phyloP scores from a whole-genome alignment of 208 protist genomes.

The Crithidia bombi region DNA sequence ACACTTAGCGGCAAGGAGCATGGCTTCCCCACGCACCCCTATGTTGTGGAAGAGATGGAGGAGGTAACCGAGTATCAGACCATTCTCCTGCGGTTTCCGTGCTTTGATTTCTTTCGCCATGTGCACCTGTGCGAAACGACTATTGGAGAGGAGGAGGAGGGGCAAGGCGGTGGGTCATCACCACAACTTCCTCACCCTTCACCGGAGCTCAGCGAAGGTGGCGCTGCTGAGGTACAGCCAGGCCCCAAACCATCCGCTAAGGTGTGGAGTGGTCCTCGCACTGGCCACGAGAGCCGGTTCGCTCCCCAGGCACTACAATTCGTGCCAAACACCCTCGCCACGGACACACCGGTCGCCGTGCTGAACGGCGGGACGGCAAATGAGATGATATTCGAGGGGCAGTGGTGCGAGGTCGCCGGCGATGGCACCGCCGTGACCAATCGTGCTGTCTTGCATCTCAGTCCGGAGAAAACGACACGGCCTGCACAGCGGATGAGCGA shows the following conservation, averaged over 20 bases:
- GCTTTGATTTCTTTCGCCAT: conserved; percentile 80
- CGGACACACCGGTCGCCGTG: conserved; percentile 52
- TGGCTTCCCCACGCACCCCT: conserved; percentile 11
- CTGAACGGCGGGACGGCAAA: conserved; percentile 39
- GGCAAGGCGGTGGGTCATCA: background rate
- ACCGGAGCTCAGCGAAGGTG: too few species aligned
- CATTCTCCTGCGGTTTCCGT: conserved; percentile 79
- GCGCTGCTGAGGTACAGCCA: too few species aligned
- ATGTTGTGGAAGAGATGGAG: conserved; percentile 55
- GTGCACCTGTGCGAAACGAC: conserved; percentile 73
- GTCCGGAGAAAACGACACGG: too few species aligned
- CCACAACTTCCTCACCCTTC: background rate
- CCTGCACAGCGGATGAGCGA: too few species aligned
- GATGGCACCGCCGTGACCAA: conserved; percentile 30
- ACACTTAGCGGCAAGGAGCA: conserved; percentile 10
- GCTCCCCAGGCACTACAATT: conserved; percentile 44
- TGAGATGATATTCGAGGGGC: conserved; percentile 66
- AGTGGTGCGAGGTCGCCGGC: conserved; percentile 48
- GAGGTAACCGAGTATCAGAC: conserved; percentile 42
- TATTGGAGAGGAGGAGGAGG: background rate
- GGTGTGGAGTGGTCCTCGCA: too few species aligned
- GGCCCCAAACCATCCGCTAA: too few species aligned
- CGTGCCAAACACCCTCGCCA: conserved; percentile 44
- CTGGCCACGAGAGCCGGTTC: conserved; percentile 16
- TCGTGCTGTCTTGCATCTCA: conserved; percentile 56